Percentiles rank a stretch among this genome's conserved stretches.
Conservation (phyloP, 2,329 filamentous ascomycete genomes). For the Cyclaneusma minus region DNA sequence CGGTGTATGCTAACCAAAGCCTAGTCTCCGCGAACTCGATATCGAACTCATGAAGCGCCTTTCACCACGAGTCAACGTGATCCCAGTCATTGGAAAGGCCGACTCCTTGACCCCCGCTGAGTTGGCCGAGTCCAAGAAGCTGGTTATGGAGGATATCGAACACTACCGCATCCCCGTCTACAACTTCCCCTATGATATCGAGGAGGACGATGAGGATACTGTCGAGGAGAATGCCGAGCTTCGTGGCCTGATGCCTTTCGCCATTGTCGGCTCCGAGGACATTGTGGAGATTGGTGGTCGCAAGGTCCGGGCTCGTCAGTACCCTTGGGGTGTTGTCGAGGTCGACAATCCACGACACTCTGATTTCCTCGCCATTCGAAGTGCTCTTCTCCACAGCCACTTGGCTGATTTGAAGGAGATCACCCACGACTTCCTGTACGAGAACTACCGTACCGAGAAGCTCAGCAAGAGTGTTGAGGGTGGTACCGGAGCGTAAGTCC, state of each 20-base stretch:
- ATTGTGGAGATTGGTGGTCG: slow-evolving; percentile 86
- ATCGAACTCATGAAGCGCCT: slow-evolving; percentile 99
- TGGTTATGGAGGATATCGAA: slow-evolving; percentile 99
- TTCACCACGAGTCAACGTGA: slow-evolving; percentile 95
- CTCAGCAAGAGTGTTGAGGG: slow-evolving; percentile 98
- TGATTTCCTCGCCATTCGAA: slow-evolving; percentile 94
- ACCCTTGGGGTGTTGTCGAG: slow-evolving; percentile 98
- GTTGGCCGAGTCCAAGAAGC: slow-evolving; percentile 97
- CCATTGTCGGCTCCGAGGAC: slow-evolving; percentile 95
- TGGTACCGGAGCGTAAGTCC: slow-evolving; percentile 69
- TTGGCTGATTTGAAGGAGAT: slow-evolving; percentile 98
- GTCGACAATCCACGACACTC: slow-evolving; percentile 98
- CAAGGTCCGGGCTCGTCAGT: slow-evolving; percentile 86
- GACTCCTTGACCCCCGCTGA: slow-evolving; percentile 94
- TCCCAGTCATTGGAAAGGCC: slow-evolving; percentile 95
- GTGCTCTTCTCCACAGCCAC: slow-evolving; percentile 92
- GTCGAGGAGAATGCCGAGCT: slow-evolving; percentile 98
- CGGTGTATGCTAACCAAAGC: slow-evolving; percentile 5
- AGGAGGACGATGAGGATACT: slow-evolving; percentile 98
- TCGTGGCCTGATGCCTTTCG: slow-evolving; percentile 94
- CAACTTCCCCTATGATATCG: slow-evolving; percentile 99
- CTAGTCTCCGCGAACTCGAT: slow-evolving; percentile 89
- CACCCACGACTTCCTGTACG: slow-evolving; percentile 98
- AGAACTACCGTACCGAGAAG: slow-evolving; percentile 99
- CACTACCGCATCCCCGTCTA: slow-evolving; percentile 99